These are phyloP conservation scores for Chloromonas sp. DNA, from an alignment of 163 green algal genomes.

Conservation along the genomic window DNA sequence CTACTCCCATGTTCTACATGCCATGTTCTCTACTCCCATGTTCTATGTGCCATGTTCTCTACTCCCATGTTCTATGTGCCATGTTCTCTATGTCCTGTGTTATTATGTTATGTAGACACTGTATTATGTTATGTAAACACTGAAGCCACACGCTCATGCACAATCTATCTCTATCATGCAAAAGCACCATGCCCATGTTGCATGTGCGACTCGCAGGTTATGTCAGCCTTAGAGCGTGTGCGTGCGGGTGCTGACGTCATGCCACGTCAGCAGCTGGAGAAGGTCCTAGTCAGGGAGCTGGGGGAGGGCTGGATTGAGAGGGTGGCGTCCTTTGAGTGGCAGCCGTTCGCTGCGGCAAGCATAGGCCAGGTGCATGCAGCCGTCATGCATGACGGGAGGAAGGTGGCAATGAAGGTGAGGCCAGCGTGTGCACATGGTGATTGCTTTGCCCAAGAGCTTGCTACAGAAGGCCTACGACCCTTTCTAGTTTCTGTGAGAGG, in stretches of 20 bases:
- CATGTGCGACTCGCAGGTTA: slow-evolving; percentile 36
- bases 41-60: no score
- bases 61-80: no score
- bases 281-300: slow-evolving; percentile 65
- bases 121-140: no score
- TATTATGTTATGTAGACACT: no score
- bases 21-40: no score
- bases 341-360: slow-evolving; percentile 81
- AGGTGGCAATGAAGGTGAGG: slow-evolving; percentile 77
- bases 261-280: slow-evolving; percentile 82
- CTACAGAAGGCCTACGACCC: no score
- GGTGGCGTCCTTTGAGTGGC: slow-evolving; percentile 66
- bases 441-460: no score
- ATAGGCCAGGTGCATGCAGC: slow-evolving; percentile 77
- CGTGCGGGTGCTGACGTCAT: slow-evolving; percentile 89
- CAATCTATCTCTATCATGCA: not conserved
- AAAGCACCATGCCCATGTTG: not conserved
- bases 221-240: slow-evolving; percentile 81
- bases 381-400: slow-evolving; percentile 62
- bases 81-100: no score
- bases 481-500: no score
- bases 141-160: not conserved
- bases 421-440: not conserved
- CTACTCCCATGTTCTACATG: no score
- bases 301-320: slow-evolving; percentile 53